Evolutionary conservation across 257 asterid species (phyloP).

Genomic region (Lithospermum erythrorhizon): DNA sequence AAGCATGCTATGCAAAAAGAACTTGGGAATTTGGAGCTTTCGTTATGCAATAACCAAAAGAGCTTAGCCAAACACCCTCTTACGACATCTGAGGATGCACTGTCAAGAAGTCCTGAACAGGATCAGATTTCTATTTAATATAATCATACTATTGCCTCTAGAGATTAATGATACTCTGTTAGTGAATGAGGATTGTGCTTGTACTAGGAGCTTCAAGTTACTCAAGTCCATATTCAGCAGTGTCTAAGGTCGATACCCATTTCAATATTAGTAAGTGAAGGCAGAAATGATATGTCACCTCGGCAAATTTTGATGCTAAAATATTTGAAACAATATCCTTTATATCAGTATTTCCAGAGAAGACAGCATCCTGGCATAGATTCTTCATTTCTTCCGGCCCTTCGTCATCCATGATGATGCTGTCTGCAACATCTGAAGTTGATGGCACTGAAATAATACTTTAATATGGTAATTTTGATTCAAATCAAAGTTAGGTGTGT

Average conservation of each 20-base stretch:
- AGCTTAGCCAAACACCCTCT: neutral
- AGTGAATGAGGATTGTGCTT: neutral
- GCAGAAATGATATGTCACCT: constrained; percentile 28
- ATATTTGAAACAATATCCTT: constrained; percentile 42
- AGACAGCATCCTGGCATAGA: constrained; percentile 10
- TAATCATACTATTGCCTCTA: neutral
- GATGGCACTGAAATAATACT: constrained; percentile 48
- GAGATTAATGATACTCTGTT: too few species aligned
- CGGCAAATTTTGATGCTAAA: constrained; percentile 50
- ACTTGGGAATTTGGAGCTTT: too few species aligned
- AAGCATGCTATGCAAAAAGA: too few species aligned
- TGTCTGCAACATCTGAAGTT: constrained; percentile 25
- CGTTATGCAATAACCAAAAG: neutral
- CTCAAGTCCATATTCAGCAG: too few species aligned
- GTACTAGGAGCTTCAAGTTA: too few species aligned
- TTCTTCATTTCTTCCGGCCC: constrained; percentile 16
- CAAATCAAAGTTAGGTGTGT: too few species aligned
- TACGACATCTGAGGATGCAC: too few species aligned
- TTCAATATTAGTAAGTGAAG: too few species aligned
- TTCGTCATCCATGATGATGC: constrained; percentile 14
- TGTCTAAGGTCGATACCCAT: too few species aligned
- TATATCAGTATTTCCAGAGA: constrained; percentile 32
- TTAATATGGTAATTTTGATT: too few species aligned
- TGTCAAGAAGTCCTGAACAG: neutral
- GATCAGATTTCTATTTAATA: neutral